Base-by-base conservation (phyloP, 2,329 filamentous ascomycete species). In the Leptographium radiaticola region DNA sequence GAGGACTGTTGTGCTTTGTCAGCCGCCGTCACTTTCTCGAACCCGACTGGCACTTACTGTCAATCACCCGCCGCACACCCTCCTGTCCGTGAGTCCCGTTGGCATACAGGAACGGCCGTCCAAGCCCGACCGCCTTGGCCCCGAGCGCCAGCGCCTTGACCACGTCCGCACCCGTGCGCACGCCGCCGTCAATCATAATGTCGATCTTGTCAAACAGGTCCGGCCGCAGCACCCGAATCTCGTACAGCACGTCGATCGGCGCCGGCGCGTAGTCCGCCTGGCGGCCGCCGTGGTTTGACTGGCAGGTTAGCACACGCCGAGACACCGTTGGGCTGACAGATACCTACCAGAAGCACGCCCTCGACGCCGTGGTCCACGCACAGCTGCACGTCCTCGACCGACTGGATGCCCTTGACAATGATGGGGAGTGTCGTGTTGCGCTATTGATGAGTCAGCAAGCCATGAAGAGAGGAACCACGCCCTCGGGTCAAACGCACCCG, bases 321-420 rank as follows among this genome's bases (percentile, higher is more conserved):
- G 9, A 9, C 9, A 4, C 34, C 12, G 34, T 3, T 4, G 2
- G 34, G 34, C 34, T 6, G 34, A 69, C 74, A 6, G 9, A 25
- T 5, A 42, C 53, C 9, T 34, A 55, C 53, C 30, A 82, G 72
- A 1, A 83, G 70, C 52, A 83, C 79, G 0, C 76, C 79, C 59
- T 83, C 76, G n/a, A 75, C 72, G 0, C 76, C 78, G 43, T 73
- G 57, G 53, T 80, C 71, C 5, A 79, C 73, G 15, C 72, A 74
- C 57, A 70, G 72, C 59, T 68, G 68, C 18, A 77, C 79, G 63
- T 83, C 79, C 16, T 67, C 66, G 0, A 76, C 73, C 18, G 70
- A 73, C 65, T 81, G 77, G 39, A 83, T 76, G 0, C 79, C 78
- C 63, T 83, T 83, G 45, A 82, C n/a, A 62, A 75, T 62, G 75